Evolutionary conservation across 2,329 filamentous ascomycete genomes (phyloP).

Genomic region (Ampelomyces quisqualis): DNA sequence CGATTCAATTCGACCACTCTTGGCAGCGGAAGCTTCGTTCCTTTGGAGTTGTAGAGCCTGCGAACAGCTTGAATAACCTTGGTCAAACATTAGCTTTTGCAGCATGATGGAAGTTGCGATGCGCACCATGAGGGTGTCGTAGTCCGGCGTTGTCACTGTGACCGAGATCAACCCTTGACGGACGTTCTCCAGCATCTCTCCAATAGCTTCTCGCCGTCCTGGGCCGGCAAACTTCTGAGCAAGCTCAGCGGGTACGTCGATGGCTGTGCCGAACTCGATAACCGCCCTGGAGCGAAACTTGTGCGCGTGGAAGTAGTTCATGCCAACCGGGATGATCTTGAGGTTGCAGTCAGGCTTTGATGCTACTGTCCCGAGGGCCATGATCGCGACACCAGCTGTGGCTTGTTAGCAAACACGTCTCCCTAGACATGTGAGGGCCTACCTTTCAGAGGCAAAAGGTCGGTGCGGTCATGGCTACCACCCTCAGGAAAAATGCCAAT

Average conservation of each 20-base stretch:
- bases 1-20: slow-evolving; percentile 94
- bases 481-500: slow-evolving; percentile 97
- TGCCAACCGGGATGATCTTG: slow-evolving; percentile 93
- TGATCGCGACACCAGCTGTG: slow-evolving; percentile 88
- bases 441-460: slow-evolving; percentile 80
- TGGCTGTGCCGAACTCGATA: slow-evolving; percentile 87
- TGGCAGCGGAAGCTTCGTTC: slow-evolving; percentile 88
- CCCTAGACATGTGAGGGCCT: no score
- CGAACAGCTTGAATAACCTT: slow-evolving; percentile 88
- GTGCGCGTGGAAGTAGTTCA: slow-evolving; percentile 99
- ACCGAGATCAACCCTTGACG: slow-evolving; percentile 83
- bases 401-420: slow-evolving; percentile 27
- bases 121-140: slow-evolving; percentile 83
- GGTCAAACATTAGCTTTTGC: slow-evolving; percentile 32
- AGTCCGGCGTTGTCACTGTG: slow-evolving; percentile 89
- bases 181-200: slow-evolving; percentile 79
- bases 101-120: background rate
- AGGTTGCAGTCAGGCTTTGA: slow-evolving; percentile 83
- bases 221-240: slow-evolving; percentile 80
- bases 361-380: slow-evolving; percentile 88
- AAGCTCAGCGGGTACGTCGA: slow-evolving; percentile 79
- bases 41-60: slow-evolving; percentile 88
- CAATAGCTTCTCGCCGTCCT: slow-evolving; percentile 76
- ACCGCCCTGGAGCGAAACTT: slow-evolving; percentile 97
- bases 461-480: slow-evolving; percentile 90